These are phyloP conservation scores for Termitomyces sp. DNA, from an alignment of 768 basidiomycete genomes.

Conservation along the genomic window DNA sequence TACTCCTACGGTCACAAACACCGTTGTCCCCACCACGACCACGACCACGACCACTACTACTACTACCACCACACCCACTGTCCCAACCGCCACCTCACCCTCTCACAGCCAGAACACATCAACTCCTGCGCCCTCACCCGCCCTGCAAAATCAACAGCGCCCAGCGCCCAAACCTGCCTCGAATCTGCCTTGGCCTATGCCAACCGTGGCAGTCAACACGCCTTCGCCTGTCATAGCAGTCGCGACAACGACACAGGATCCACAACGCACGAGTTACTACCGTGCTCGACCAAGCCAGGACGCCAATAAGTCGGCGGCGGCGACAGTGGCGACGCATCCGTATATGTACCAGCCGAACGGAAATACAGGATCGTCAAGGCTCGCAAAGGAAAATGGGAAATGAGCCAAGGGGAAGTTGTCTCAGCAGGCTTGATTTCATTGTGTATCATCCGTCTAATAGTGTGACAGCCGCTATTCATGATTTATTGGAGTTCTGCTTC, in stretches of 20 bases:
- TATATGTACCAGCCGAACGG: conserved; percentile 45
- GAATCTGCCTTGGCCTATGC: conserved; percentile 63
- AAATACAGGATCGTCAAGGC: conserved; percentile 14
- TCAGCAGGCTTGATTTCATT: background rate
- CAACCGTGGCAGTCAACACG: conserved; percentile 58
- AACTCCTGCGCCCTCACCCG: conserved; percentile 48
- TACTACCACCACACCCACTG: conserved; percentile 11
- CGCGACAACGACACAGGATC: conserved; percentile 28
- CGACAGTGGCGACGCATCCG: conserved; percentile 23
- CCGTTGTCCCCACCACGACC: conserved; percentile 16
- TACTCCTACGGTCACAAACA: conserved; percentile 21
- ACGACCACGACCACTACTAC: conserved; percentile 13
- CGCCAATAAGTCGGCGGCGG: conserved; percentile 1
- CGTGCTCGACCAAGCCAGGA: conserved; percentile 35
- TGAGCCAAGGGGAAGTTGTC: conserved; percentile 1
- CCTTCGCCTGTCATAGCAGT: conserved; percentile 47
- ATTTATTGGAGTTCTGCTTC: background rate
- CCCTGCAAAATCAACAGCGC: conserved; percentile 38
- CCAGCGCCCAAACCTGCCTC: conserved; percentile 19
- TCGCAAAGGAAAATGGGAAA: conserved; percentile 27
- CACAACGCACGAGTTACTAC: conserved; percentile 48
- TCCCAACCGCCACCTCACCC: conserved; percentile 29
- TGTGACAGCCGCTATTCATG: background rate
- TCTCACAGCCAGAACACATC: conserved; percentile 33
- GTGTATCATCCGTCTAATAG: background rate